Evolutionary conservation across 768 basidiomycete genomes (phyloP).

Genomic region (Lactarius tabidus): DNA sequence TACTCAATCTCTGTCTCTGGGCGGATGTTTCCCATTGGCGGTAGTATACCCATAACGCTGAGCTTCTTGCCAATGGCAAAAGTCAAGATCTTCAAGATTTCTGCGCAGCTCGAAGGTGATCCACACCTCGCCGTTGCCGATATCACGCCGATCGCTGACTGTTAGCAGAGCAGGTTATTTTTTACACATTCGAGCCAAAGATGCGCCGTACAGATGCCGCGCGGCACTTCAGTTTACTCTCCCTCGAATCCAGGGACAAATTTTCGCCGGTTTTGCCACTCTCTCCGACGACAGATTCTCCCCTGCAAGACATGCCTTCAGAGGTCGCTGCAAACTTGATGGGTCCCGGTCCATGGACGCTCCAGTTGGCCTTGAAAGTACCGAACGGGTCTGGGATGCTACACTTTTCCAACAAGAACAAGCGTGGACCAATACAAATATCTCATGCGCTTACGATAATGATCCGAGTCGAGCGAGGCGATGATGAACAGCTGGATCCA

Average conservation of each 20-base stretch:
- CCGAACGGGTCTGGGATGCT: constrained; percentile 57
- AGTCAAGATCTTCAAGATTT: constrained; percentile 72
- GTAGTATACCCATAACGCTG: constrained; percentile 72
- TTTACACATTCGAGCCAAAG: constrained; percentile 64
- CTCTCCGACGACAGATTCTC: constrained; percentile 62
- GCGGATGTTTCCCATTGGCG: constrained; percentile 80
- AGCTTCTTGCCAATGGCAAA: constrained; percentile 81
- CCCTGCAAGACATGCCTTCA: constrained; percentile 62
- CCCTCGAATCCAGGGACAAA: constrained; percentile 8
- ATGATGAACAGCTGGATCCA: constrained; percentile 56
- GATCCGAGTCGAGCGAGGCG: constrained; percentile 79
- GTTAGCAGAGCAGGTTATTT: constrained; percentile 72
- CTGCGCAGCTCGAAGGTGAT: constrained; percentile 74
- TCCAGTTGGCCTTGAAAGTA: constrained; percentile 63
- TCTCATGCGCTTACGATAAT: constrained; percentile 76
- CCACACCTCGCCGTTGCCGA: constrained; percentile 26
- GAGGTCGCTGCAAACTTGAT: constrained; percentile 2
- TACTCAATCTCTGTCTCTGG: constrained; percentile 74
- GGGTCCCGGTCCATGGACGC: constrained; percentile 51
- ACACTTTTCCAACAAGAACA: constrained; percentile 78
- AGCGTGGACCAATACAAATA: constrained; percentile 68
- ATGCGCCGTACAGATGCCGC: constrained; percentile 67
- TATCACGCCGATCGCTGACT: not conserved
- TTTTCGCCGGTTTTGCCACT: constrained; percentile 57
- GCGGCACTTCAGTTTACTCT: constrained; percentile 1